Evolutionary conservation across 2,329 filamentous ascomycete genomes (phyloP), one percentile per base, ranked within the genome.

Genomic region (Colletotrichum sansevieriae): DNA sequence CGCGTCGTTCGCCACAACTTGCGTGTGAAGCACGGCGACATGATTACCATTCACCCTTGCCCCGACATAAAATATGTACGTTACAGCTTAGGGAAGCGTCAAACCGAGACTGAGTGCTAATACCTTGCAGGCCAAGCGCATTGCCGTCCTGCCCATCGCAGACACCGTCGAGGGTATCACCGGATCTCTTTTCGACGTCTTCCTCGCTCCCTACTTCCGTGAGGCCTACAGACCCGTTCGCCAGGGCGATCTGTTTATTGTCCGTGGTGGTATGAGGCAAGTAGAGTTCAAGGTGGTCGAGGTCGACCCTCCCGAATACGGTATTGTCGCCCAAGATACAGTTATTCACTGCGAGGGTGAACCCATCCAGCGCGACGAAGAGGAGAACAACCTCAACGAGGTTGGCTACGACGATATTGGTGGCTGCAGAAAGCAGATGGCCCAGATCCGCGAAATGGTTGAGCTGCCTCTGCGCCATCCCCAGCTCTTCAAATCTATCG

Each of bases 271-370:
- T 79, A 99, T 99, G 96, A 91, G 96, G 81, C 95, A 98, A 83
- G 96, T 99, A 41, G 96, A 99, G 80, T 99, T 99, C 87, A 99
- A 99, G 88, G 95, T 99, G 47, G 95, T 99, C 55, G 96, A 99
- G 84, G 95, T 99, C 56, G 96, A 99, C 76, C 95, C 96, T 54
- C 96, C 96, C 74, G 96, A 99, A 86, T 98, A 97, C 78, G 97
- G 97, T 75, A 99, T 99, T 73, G 96, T 99, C 68, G 96, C 96
- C 70, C 96, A 99, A 83, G 96, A 99, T 78, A 99, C 96, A 18
- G 93, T 99, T 75, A 98, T 99, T 75, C 96, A 99, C 85, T 98
- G 96, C 83, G 96, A 99, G 83, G 96, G 96, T 72, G 95, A 97
- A 80, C 92, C 82, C 18, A 98, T 99, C 76, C 94, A 98, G 85